Percentiles rank a stretch among this genome's conserved stretches.
phyloP scores from a whole-genome alignment of 768 basidiomycete species.

The Rhizopogon vesiculosus region DNA sequence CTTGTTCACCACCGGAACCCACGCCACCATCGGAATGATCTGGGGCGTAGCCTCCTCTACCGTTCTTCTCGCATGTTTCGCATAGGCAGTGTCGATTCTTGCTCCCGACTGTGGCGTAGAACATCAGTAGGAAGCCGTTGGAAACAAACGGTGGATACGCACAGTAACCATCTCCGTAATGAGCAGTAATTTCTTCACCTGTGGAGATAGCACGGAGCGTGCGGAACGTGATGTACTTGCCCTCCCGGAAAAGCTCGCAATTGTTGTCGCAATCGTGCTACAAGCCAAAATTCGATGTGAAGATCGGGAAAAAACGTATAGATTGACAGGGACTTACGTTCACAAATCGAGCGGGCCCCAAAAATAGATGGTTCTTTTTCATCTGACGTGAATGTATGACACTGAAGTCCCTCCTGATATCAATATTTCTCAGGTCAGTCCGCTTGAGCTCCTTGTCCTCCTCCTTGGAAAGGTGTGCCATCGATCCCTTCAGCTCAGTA shows the following conservation, averaged over 20 bases:
- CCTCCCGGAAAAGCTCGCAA: conserved; percentile 84
- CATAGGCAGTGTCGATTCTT: conserved; percentile 77
- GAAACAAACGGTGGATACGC: conserved; percentile 31
- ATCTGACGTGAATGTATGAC: conserved; percentile 89
- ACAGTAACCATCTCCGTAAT: conserved; percentile 92
- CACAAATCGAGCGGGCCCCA: conserved; percentile 89
- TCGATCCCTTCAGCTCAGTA: conserved; percentile 84
- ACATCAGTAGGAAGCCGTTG: conserved; percentile 16
- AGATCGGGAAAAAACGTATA: not conserved
- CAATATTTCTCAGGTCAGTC: conserved; percentile 62
- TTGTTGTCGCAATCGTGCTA: conserved; percentile 91
- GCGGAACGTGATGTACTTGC: conserved; percentile 85
- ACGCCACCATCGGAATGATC: conserved; percentile 51
- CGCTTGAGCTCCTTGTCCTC: conserved; percentile 86
- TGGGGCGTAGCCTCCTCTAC: conserved; percentile 64
- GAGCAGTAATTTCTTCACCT: conserved; percentile 86
- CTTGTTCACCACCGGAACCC: conserved; percentile 42
- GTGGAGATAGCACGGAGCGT: conserved; percentile 71
- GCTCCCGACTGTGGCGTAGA: conserved; percentile 46
- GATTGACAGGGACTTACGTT: conserved; percentile 54
- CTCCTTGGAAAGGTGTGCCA: conserved; percentile 83
- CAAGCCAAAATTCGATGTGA: conserved; percentile 18
- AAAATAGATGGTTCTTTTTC: conserved; percentile 89
- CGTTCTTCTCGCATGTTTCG: conserved; percentile 78
- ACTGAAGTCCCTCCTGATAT: conserved; percentile 83